Evolutionary conservation across 2,329 filamentous ascomycete species (phyloP), one percentile per base, ranked within the genome.

Genomic region (Trichoderma sp.): DNA sequence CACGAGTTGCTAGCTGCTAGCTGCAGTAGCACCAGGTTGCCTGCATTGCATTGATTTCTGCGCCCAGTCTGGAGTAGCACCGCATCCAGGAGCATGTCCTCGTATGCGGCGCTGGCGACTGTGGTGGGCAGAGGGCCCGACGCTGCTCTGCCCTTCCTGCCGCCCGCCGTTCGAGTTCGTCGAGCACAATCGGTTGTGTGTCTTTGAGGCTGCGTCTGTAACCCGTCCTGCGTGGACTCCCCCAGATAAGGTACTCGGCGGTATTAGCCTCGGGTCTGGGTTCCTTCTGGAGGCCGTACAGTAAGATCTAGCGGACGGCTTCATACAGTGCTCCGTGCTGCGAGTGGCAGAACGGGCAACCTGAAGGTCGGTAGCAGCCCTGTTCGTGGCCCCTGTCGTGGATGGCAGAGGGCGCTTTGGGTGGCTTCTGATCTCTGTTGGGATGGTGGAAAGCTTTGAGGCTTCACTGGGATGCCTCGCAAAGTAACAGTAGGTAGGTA

Each of bases 21-120:
- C 28, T 59, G 56, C 56, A 59, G 56, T 60, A 43, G 59, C 54
- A 43, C 59, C 59, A 54, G 59, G 59, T 50, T 62, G 48, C 58
- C 59, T 62, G 59, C 59, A 62, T 62, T 62, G 59, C 57, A 60
- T 60, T 60, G 57, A 54, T 41, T 45, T 24, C 48, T 30, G 51
- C 59, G 45, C 59, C 51, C 59, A 62, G 59, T 62, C 59, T 62
- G 59, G 59, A 62, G 59, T 62, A 62, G 48, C 47, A 62, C 39
- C 3, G 54, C 24, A 5, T 34, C 50, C 28, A 52, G 34, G 34
- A 28, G 47, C 24, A 19, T 41, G 24, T 21, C 17, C 45, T 14
- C 19, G 45, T 56, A 43, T 44, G 52, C 30, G 34, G 52, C n/a
- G 44, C 52, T 56, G 41, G 52, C 52, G 14, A 39, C 28, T 55